Conservation (phyloP, 176 grass and related monocot species). For the Triticum turgidum region DNA sequence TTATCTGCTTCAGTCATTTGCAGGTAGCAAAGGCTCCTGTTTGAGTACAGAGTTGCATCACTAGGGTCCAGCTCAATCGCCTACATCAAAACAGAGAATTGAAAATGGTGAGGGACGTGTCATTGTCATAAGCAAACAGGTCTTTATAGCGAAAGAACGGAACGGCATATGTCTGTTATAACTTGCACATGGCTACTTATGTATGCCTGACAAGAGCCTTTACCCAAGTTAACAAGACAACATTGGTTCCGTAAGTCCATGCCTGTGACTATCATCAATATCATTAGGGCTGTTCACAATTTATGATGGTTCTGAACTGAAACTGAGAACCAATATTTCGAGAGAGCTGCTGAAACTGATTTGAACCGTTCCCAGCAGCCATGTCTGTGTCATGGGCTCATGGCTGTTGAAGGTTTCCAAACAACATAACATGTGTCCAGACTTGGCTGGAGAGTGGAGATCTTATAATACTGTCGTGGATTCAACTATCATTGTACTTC, state of each 20-base stretch:
- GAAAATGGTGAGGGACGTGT: neutral
- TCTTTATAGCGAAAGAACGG: neutral
- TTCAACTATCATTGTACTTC: neutral
- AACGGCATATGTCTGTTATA: neutral
- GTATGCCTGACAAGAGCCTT: neutral
- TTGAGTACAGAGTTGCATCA: neutral
- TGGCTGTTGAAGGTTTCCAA: neutral
- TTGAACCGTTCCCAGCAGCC: too few species aligned
- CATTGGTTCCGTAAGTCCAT: neutral
- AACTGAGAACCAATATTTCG: neutral
- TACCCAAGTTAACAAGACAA: neutral
- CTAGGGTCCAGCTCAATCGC: slow-evolving; percentile 1
- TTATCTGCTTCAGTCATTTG: neutral
- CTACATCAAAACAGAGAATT: neutral
- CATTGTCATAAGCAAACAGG: neutral
- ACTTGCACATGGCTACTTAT: neutral
- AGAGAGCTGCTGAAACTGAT: too few species aligned
- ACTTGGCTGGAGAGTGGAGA: neutral
- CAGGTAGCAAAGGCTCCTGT: slow-evolving; percentile 9
- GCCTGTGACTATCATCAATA: neutral
- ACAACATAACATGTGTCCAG: neutral
- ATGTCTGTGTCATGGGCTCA: too few species aligned
- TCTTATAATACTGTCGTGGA: neutral
- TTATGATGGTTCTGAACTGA: neutral
- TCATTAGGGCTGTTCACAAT: neutral